Conservation (phyloP, 768 basidiomycete genomes). For the Trametes cubensis region DNA sequence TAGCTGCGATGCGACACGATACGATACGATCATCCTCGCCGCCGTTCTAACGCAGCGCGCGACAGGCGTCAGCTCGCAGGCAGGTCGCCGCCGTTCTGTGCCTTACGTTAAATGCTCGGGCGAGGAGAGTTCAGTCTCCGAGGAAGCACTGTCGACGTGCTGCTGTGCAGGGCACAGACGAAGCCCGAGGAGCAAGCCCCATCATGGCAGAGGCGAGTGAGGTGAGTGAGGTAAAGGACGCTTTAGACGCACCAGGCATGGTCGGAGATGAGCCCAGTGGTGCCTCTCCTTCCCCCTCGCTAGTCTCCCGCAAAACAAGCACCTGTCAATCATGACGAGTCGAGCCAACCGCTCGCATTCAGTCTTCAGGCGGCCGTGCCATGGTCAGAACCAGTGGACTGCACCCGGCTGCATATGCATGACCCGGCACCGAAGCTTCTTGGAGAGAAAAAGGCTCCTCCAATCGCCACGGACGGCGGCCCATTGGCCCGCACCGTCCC, state of each 20-base stretch:
- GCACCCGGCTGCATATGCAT: conserved; percentile 23
- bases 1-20: neutral
- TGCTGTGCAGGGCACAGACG: conserved; percentile 17
- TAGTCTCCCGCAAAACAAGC: conserved; percentile 6
- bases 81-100: conserved; percentile 4
- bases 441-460: neutral
- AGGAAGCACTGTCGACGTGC: neutral
- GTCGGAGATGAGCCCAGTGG: no score
- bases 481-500: conserved; percentile 13
- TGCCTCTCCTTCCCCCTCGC: neutral
- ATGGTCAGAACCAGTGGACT: conserved; percentile 5
- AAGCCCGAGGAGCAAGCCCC: neutral
- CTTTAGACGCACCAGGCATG: no score
- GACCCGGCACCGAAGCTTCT: conserved; percentile 24
- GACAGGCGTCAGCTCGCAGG: conserved; percentile 10
- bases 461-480: conserved; percentile 11
- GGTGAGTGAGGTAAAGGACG: no score
- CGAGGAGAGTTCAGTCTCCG: conserved; percentile 4
- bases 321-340: conserved; percentile 8
- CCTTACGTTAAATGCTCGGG: neutral
- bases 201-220: neutral
- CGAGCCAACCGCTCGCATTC: conserved; percentile 3
- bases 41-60: conserved; percentile 15
- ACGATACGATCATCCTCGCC: conserved; percentile 9
- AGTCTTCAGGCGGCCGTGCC: conserved; percentile 12